Conservation (phyloP, 768 basidiomycete genomes). For the Fomitopsis serialis region DNA sequence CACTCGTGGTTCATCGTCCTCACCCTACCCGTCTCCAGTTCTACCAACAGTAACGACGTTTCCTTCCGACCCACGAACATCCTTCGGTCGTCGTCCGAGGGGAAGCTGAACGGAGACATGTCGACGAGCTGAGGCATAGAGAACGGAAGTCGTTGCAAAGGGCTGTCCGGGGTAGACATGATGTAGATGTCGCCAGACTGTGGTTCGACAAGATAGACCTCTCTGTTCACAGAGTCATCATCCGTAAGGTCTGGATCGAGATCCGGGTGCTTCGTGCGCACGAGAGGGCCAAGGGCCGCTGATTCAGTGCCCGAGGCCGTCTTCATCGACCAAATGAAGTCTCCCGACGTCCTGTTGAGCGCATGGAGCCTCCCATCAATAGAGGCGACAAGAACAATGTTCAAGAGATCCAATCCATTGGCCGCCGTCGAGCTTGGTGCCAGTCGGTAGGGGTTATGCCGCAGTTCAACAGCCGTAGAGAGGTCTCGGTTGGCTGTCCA, state of each 20-base stretch:
- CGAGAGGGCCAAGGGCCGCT: constrained; percentile 63
- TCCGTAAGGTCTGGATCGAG: constrained; percentile 54
- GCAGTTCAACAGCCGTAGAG: constrained; percentile 14
- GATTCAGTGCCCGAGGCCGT: constrained; percentile 10
- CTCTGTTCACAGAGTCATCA: constrained; percentile 43
- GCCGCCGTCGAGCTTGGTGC: constrained; percentile 2
- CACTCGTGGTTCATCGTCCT: constrained; percentile 75
- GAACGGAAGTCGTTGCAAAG: constrained; percentile 84
- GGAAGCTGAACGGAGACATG: constrained; percentile 77
- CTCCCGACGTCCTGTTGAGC: constrained; percentile 80
- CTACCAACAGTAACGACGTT: constrained; percentile 71
- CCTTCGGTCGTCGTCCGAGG: constrained; percentile 55
- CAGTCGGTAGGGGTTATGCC: constrained; percentile 2
- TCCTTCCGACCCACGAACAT: constrained; percentile 91
- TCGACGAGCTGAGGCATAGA: constrained; percentile 93
- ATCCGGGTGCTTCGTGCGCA: constrained; percentile 62
- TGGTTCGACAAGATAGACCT: constrained; percentile 92
- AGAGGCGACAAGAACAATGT: constrained; percentile 85
- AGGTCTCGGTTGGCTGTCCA: constrained; percentile 12
- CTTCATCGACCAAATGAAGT: constrained; percentile 84
- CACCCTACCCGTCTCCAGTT: constrained; percentile 75
- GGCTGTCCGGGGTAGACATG: constrained; percentile 59
- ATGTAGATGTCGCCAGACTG: constrained; percentile 93
- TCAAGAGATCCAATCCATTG: constrained; percentile 48
- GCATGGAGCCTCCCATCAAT: constrained; percentile 96